phyloP scores from a whole-genome alignment of 2,329 filamentous ascomycete species.

The Beauveria rudraprayagi region DNA sequence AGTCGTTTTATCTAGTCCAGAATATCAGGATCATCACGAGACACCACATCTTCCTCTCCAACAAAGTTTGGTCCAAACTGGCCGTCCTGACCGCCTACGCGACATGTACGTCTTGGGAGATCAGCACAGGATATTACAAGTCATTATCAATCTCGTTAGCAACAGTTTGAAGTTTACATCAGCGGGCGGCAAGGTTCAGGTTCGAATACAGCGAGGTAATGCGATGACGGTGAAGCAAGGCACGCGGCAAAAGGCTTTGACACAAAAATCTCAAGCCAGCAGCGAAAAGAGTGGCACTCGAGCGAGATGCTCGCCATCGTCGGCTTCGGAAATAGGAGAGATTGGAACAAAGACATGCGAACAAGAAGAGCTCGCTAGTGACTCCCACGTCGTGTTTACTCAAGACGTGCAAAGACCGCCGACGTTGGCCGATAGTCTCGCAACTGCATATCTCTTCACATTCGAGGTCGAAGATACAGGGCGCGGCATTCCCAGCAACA shows the following conservation, averaged over 20 bases:
- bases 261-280: background rate
- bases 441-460: slow-evolving; percentile 66
- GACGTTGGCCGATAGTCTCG: slow-evolving; percentile 31
- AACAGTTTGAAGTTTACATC: slow-evolving; percentile 92
- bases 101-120: slow-evolving; percentile 92
- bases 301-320: no score
- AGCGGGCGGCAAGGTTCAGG: slow-evolving; percentile 61
- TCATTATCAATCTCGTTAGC: slow-evolving; percentile 88
- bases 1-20: slow-evolving; percentile 55
- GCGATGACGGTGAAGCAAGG: slow-evolving; percentile 31
- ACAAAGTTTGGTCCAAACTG: background rate
- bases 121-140: slow-evolving; percentile 80
- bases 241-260: background rate
- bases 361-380: background rate
- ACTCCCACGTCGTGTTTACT: background rate
- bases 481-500: slow-evolving; percentile 69
- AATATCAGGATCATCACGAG: slow-evolving; percentile 9
- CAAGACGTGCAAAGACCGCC: background rate
- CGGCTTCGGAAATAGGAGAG: no score
- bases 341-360: no score
- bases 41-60: background rate
- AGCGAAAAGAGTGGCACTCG: background rate
- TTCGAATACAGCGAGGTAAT: slow-evolving; percentile 66
- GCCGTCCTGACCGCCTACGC: slow-evolving; percentile 54
- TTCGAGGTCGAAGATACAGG: slow-evolving; percentile 87